A percentile compares a stretch with the other conserved stretches of the same genome.
Conservation (phyloP, 2,329 filamentous ascomycete genomes). For the Hypoxylon sp. region DNA sequence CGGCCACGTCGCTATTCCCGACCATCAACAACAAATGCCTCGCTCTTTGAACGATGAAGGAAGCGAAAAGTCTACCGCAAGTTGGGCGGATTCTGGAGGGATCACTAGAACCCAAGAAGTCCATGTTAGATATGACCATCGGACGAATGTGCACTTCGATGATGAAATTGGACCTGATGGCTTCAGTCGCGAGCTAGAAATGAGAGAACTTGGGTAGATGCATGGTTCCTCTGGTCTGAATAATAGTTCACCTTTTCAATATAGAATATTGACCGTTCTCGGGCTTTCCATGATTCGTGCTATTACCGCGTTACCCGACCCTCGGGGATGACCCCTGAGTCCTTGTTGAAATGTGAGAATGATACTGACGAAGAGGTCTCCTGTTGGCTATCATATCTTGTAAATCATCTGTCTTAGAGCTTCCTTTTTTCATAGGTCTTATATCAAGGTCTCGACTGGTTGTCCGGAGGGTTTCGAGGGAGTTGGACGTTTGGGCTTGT, state of each 20-base stretch:
- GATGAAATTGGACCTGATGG: constrained; percentile 5
- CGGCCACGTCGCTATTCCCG: neutral
- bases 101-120: constrained; percentile 27
- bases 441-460: too few relatives aligned
- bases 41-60: constrained; percentile 6
- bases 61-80: constrained; percentile 14
- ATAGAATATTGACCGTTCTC: neutral
- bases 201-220: neutral
- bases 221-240: neutral
- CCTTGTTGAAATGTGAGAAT: too few relatives aligned
- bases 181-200: constrained; percentile 9
- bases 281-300: neutral
- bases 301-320: too few relatives aligned
- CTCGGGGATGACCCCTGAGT: too few relatives aligned
- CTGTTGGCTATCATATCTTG: too few relatives aligned
- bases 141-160: constrained; percentile 13
- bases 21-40: neutral
- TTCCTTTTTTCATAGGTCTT: too few relatives aligned
- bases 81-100: constrained; percentile 10
- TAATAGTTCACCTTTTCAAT: neutral
- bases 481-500: neutral
- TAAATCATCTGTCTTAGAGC: too few relatives aligned
- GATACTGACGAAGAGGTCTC: neutral
- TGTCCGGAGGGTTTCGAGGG: neutral
- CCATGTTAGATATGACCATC: constrained; percentile 23